These are phyloP conservation scores for Ploettnerulaceae sp. DNA, from an alignment of 2,329 filamentous ascomycete species.

Conservation along the genomic window DNA sequence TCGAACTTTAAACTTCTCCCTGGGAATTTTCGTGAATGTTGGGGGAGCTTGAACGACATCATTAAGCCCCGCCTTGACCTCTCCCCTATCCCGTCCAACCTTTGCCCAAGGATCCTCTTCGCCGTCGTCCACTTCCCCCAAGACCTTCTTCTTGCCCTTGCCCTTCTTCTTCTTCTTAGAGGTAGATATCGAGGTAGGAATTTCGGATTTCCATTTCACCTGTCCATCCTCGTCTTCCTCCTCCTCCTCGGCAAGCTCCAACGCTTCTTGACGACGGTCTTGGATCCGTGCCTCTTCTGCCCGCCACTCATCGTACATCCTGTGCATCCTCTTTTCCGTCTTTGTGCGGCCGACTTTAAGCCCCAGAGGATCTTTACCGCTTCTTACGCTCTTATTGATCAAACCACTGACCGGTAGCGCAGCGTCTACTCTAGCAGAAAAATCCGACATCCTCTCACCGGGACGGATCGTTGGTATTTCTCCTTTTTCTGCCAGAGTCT, in stretches of 20 bases:
- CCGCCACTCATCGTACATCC: conserved; percentile 72
- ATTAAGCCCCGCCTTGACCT: conserved; percentile 35
- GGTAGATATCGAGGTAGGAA: conserved; percentile 38
- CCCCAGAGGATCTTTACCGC: conserved; percentile 59
- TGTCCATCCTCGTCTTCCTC: conserved; percentile 31
- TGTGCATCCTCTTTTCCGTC: conserved; percentile 79
- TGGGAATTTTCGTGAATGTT: conserved; percentile 31
- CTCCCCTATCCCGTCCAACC: conserved; percentile 29
- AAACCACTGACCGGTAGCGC: conserved; percentile 73
- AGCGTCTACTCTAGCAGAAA: conserved; percentile 76
- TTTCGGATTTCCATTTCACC: conserved; percentile 55
- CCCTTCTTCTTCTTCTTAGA: conserved; percentile 34
- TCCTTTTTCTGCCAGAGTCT: conserved; percentile 27
- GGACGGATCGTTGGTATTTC: conserved; percentile 66
- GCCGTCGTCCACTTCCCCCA: conserved; percentile 39
- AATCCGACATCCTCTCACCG: conserved; percentile 78
- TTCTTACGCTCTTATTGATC: conserved; percentile 53
- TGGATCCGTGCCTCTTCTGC: conserved; percentile 55
- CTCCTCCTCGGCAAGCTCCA: conserved; percentile 32
- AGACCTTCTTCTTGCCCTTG: conserved; percentile 31
- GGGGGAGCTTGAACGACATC: conserved; percentile 35
- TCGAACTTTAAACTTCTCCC: conserved; percentile 41
- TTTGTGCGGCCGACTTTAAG: conserved; percentile 67
- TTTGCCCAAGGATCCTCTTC: conserved; percentile 35
- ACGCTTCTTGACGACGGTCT: conserved; percentile 28